Percentiles rank a stretch among this genome's conserved stretches.
Conservation (phyloP, 305 asterid species). For the Fraxinus sp. region DNA sequence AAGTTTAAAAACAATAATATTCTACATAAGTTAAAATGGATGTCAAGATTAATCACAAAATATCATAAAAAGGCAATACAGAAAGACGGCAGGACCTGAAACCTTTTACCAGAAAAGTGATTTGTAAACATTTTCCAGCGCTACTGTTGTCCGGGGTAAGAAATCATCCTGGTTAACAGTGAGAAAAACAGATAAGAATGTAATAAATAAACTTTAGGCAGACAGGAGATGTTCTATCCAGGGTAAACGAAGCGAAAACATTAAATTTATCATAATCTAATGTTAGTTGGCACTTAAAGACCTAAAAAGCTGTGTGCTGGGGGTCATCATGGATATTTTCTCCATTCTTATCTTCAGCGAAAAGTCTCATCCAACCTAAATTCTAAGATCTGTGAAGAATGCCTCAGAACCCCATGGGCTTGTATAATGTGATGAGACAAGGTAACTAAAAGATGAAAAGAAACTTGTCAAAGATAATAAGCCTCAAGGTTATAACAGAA, state of each 20-base stretch:
- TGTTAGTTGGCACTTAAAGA: background rate
- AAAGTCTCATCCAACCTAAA: background rate
- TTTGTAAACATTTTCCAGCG: constrained; percentile 69
- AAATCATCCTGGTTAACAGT: constrained; percentile 79
- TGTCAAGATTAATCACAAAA: background rate
- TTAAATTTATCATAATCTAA: background rate
- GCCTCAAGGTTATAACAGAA: background rate
- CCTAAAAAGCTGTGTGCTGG: background rate
- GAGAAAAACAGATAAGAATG: constrained; percentile 3
- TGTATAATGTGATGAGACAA: background rate
- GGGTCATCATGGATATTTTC: background rate
- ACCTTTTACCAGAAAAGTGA: constrained; percentile 92
- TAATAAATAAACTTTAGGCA: background rate
- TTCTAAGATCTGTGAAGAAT: background rate
- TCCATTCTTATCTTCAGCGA: background rate
- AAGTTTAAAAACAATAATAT: background rate
- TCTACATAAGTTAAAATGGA: background rate
- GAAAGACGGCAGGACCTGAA: constrained; percentile 54
- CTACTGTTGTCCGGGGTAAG: constrained; percentile 95
- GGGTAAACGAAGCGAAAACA: background rate
- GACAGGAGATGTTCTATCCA: constrained; percentile 4
- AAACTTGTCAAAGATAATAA: background rate
- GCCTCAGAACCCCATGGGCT: background rate
- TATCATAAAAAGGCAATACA: constrained; percentile 17
- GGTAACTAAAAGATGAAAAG: background rate